Base-by-base conservation (phyloP, 176 grass and related monocot genomes). In the Juncus inflexus region DNA sequence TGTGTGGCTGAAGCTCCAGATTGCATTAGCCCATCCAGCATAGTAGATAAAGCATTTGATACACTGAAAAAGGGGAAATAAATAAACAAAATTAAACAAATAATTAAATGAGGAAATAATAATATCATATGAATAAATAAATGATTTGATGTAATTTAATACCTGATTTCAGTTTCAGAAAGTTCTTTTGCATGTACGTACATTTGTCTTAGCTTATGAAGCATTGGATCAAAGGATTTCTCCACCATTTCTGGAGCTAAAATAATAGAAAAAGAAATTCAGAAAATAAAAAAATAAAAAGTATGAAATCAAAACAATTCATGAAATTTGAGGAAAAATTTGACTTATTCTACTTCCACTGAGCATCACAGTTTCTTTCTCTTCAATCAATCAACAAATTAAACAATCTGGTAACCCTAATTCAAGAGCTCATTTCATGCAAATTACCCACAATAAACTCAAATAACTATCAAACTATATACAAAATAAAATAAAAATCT, bases 121-220 rank as follows among this genome's bases (percentile, higher is more conserved):
- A 50, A 67, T 28, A 28, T 28, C 19, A 35, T 11, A 12, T 57
- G 7, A 57, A 9, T 5, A 57, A 15, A 67, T 10, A 38, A 12
- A 6, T 42, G 19, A 12, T 65, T 52, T 60, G 12, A 3, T 28
- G 36, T 13, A 28, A 43, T 69, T 37, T 12, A 54, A 52, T 80
- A 97, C 92, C 87, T 91, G 61, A 81, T 72, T 89, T 97, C 92
- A 84, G 8, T 86, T 52, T 91, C 92, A 63, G 63, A 79, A 38
- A 97, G 85, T 4, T 91, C 87, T 81, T 86, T 97, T 9, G 88
- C 92, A 50, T 63, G 73, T 55, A 42, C 15, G 79, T 97, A 97
- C 62, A 86, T 86, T 67, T 2, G 3, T 74, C 83, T 82, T 50
- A 97, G 92, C 71, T 69, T 91, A 55, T 35, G 10, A 66, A 91